Evolutionary conservation across 805 yeast species (phyloP), one percentile per base, ranked within the genome.

Genomic region (Brettanomyces bruxellensis): DNA sequence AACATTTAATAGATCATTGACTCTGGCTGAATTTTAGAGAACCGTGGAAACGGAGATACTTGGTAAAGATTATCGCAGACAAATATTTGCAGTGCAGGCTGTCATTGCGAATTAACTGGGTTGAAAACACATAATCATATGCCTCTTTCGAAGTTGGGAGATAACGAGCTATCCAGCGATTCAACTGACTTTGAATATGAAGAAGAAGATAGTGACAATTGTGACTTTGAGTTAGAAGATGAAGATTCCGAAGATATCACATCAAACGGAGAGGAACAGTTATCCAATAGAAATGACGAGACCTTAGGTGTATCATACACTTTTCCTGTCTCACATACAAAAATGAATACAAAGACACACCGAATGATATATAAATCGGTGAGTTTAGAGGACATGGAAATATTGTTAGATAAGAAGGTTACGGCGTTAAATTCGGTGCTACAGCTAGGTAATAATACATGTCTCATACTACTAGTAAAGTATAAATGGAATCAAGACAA

Each of bases 401-500:
- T n/a, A 13, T 52, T 51, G 6, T 38, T 67, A 4, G 44, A 55
- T 13, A 49, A 53, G 4, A 60, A 65, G 44, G 63, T 71, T 0
- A 51, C 53, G 4, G 60, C 65, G n/a, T 54, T 75, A 4, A 55
- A 68, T 23, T 48, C 52, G 0, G 56, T 74, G 8, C 53, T 76
- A 4, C 69, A 68, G 32, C 45, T 75, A 1, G 61, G 70, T 4
- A 47, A 47, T 8, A 70, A 67, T 32, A 67, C 67, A 22, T 67
- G 78, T 14, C 57, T 72, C 9, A 59, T 72, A 3, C 54, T 82
- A 37, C 59, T 79, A 43, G 69, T 74, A 34, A 59, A 66, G 41
- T 79, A 66, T 59, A 67, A 70, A 22, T 82, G 86, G 86, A 80
- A 79, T 53, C 72, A 73, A 35, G 83, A 79, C 47, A 66, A 68